phyloP scores from a whole-genome alignment of 2,329 filamentous ascomycete genomes.

The Ceratocystis colombiana region DNA sequence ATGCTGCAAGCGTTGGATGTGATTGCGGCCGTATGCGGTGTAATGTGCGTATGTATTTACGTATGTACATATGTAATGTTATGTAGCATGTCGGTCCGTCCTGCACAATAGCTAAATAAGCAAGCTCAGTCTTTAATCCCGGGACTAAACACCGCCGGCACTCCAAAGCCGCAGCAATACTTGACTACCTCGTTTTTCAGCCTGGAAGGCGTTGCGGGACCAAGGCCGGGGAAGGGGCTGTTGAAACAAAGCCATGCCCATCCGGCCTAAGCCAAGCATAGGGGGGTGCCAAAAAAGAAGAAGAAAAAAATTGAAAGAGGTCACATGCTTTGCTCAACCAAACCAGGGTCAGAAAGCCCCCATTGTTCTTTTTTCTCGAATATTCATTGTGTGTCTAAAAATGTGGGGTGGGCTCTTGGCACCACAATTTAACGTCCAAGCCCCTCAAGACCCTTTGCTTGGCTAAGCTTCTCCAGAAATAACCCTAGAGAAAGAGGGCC shows the following conservation, averaged over 20 bases:
- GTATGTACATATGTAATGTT: slow-evolving; percentile 2
- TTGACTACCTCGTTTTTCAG: too few relatives aligned
- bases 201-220: not conserved
- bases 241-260: slow-evolving; percentile 1
- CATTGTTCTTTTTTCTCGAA: slow-evolving; percentile 11
- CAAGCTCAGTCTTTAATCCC: not conserved
- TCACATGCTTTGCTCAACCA: not conserved
- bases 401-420: not conserved
- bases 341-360: not conserved
- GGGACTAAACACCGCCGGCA: not conserved
- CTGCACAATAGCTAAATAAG: not conserved
- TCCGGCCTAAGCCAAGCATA: not conserved
- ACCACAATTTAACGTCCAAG: not conserved
- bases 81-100: not conserved
- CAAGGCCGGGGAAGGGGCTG: not conserved
- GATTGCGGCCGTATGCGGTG: not conserved
- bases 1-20: not conserved
- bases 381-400: not conserved
- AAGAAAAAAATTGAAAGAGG: too few relatives aligned
- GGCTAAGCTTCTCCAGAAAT: not conserved
- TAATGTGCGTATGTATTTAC: not conserved
- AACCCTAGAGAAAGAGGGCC: not conserved
- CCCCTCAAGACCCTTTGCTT: not conserved
- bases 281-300: not conserved
- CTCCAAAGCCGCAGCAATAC: not conserved